A percentile compares a stretch with the other conserved stretches of the same genome.
Evolutionary conservation across 2,329 filamentous ascomycete genomes (phyloP).

Genomic region (Aspergillus carbonarius): DNA sequence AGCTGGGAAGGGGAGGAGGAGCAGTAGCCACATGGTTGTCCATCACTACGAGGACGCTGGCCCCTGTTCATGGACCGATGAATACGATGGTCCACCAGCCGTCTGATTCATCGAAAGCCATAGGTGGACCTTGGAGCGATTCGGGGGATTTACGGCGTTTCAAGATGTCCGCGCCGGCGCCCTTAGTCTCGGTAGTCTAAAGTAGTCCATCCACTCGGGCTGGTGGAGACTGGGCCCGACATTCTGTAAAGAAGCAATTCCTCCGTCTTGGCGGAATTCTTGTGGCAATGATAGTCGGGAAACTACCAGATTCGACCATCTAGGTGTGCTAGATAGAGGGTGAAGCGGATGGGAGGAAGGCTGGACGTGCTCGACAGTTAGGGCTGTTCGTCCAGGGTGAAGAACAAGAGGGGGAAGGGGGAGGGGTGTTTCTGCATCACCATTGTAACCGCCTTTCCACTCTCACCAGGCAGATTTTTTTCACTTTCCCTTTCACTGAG

Average conservation of each 20-base stretch:
- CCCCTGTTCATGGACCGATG: conserved; percentile 1
- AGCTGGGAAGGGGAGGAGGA: neutral
- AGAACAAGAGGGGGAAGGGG: neutral
- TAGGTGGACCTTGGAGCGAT: neutral
- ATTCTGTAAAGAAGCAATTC: conserved; percentile 12
- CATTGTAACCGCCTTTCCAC: neutral
- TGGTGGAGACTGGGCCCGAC: conserved; percentile 3
- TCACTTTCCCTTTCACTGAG: neutral
- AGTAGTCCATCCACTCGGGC: conserved; percentile 3
- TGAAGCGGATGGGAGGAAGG: neutral
- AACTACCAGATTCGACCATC: neutral
- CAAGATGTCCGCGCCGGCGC: conserved; percentile 10
- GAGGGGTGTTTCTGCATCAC: neutral
- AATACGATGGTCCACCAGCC: neutral
- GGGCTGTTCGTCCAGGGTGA: neutral
- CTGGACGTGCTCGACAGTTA: conserved; percentile 1
- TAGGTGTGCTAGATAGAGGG: neutral
- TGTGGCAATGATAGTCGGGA: neutral
- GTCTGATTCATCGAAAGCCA: neutral
- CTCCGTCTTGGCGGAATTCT: conserved; percentile 14
- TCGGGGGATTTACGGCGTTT: conserved; percentile 15
- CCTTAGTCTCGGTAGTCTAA: conserved; percentile 7
- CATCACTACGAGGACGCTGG: neutral
- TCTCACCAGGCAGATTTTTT: neutral
- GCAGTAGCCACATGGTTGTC: conserved; percentile 5